Percentiles rank a stretch among this genome's conserved stretches.
These are phyloP conservation scores for Saccharomycopsis sp. DNA, from an alignment of 805 yeast species.

Conservation along the genomic window DNA sequence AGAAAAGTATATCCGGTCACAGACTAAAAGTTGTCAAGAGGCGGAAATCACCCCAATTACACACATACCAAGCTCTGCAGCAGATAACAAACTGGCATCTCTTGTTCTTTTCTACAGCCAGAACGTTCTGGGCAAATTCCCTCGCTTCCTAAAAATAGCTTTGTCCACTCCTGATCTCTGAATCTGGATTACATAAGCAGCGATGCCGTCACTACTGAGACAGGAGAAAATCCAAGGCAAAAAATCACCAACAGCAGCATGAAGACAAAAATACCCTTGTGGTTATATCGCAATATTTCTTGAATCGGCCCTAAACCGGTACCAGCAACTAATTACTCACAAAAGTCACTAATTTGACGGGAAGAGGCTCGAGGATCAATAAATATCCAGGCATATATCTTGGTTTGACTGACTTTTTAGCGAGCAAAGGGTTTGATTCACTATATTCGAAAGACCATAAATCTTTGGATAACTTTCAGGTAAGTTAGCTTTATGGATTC, in stretches of 20 bases:
- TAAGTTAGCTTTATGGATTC: neutral
- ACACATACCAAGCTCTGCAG: no score
- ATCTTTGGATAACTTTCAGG: neutral
- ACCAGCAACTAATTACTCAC: neutral
- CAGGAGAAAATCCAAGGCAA: neutral
- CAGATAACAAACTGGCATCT: no score
- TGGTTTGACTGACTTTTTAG: neutral
- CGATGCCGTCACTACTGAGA: neutral
- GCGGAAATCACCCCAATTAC: no score
- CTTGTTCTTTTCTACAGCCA: no score
- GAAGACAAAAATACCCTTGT: neutral
- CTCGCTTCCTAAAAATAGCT: no score
- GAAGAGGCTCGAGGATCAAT: no score
- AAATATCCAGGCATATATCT: neutral
- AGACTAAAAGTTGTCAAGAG: no score
- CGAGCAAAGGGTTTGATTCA: neutral
- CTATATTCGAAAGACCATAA: neutral
- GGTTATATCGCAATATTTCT: neutral
- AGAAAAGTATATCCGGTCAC: no score
- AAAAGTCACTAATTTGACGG: neutral
- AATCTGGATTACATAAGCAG: no score
- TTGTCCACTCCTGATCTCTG: no score
- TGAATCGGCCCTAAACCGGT: neutral
- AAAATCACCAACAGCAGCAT: neutral
- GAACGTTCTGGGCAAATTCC: no score